Percentiles rank a stretch among this genome's conserved stretches.
These are phyloP conservation scores for Salix purpurea DNA, from an alignment of 345 rosid genomes.

Conservation along the genomic window DNA sequence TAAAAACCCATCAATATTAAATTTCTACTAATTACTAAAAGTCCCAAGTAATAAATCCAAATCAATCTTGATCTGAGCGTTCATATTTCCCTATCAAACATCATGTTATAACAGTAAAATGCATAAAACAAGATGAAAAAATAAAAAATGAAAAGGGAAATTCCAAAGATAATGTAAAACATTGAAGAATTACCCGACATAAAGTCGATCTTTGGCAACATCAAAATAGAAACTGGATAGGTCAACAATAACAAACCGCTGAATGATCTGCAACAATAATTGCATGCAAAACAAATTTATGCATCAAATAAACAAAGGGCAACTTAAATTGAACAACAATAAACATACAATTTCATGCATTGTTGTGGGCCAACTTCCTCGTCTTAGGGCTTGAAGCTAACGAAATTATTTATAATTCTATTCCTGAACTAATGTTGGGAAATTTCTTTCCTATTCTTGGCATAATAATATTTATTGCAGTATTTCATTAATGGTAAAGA, in stretches of 20 bases:
- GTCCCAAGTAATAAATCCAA: too few species aligned
- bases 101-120: too few species aligned
- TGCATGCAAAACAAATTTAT: conserved; percentile 1
- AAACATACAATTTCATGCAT: neutral
- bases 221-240: conserved; percentile 93
- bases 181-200: conserved; percentile 69
- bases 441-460: too few species aligned
- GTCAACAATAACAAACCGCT: conserved; percentile 81
- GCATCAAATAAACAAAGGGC: neutral
- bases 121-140: neutral
- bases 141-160: neutral
- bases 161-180: neutral
- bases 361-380: neutral
- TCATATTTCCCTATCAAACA: too few species aligned
- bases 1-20: too few species aligned
- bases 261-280: conserved; percentile 57
- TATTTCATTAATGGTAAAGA: too few species aligned
- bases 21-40: too few species aligned
- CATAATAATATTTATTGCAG: too few species aligned
- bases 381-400: neutral
- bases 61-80: too few species aligned
- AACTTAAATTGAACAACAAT: neutral
- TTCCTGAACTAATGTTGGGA: neutral
- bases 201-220: conserved; percentile 90
- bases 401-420: neutral